Evolutionary conservation across 192 early-diverging fungal genomes (phyloP), one percentile per base, ranked within the genome.

Genomic region (Chytriomyces sp.): DNA sequence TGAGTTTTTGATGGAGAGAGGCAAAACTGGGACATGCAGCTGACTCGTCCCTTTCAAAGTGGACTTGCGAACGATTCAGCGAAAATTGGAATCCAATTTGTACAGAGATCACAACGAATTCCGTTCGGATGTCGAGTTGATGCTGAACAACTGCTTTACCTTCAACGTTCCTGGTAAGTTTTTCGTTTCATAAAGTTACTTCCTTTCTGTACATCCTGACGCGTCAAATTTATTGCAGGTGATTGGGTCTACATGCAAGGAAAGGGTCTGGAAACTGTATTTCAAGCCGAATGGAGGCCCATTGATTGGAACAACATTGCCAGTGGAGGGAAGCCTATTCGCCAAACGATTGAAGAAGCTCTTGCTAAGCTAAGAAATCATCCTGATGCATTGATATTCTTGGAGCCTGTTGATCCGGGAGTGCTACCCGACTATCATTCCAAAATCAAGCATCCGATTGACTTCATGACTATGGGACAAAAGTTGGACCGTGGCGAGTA

Each of bases 1-100:
- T 70, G 44, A 22, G 68, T 59, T 37, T 22, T 3, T 22, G 3
- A n/a, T n/a, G n/a, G n/a, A n/a, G n/a, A n/a, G n/a, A n/a, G 14
- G 14, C 22, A 10, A 44, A 7, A 10, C 19, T 49, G 22, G 17
- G 44, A n/a, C 3, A n/a, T 49, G 44, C 44, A n/a, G 0, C 14
- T n/a, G 12, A 49, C 14, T 49, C 22, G 44, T 49, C 22, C 22
- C 89, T 22, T 49, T 49, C 22, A n/a, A n/a, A 25, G 92, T 96
- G 92, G 92, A 92, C 73, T 84, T 96, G 38, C 78, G 82, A 34
- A 93, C 89, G 0, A 82, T 96, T 7, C 56, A 77, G 3, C 63
- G 75, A 10, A 89, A 87, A 66, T 44, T 93, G 17, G 65, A 76
- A 10, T 62, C 49, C 3, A 77, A 77, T 25, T 36, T 77, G 41